Base-by-base conservation (phyloP, 2,329 filamentous ascomycete genomes). In the Rhexocercosporidium sp. region DNA sequence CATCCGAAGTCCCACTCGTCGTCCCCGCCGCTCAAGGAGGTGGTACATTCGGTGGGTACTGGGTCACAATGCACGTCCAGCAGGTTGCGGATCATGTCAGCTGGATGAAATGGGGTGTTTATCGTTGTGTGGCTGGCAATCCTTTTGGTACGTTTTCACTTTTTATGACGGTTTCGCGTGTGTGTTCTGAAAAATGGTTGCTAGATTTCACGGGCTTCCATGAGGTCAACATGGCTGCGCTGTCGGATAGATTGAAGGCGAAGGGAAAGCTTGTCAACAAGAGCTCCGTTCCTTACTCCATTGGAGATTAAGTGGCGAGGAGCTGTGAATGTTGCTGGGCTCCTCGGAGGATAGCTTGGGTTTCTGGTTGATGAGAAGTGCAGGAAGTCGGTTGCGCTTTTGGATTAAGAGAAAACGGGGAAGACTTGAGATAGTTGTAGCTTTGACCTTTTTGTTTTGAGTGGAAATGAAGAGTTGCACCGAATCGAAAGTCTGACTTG, bases 41-140 rank as follows among this genome's bases (percentile, higher is more conserved):
- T 18, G 57, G 57, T 29, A 22, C 46, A 20, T 60, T 60, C 8
- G 57, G 57, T 31, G 57, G 57, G 20, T 60, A 60, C 57, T 60
- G 57, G 57, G 57, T 60, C 16, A 60, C 57, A 3, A 46, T 60
- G 57, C 57, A 46, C 22, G 25, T 46, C 25, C 39, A 46, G 41
- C 57, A 60, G 27, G 57, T 60, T 22, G 57, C 57, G 14, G 57
- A 60, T 1, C 9, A 46, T 47, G 39, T 60, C 27, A 60, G 57
- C 57, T 60, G 57, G 57, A 60, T 60, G 57, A 41, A 39, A n/a
- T 46, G 37, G 57, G 57, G 57, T n/a, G 57, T 60, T n/a, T 60
- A 60, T 22, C 57, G 57, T 18, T 60, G 57, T 46, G 57, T 60
- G 18, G 25, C 57, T 31, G 39, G 57, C 3, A 60, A 60, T 31